A percentile compares a stretch with the other conserved stretches of the same genome.
Evolutionary conservation across 2,329 filamentous ascomycete genomes (phyloP).

Genomic region (Colletotrichum liriopes): DNA sequence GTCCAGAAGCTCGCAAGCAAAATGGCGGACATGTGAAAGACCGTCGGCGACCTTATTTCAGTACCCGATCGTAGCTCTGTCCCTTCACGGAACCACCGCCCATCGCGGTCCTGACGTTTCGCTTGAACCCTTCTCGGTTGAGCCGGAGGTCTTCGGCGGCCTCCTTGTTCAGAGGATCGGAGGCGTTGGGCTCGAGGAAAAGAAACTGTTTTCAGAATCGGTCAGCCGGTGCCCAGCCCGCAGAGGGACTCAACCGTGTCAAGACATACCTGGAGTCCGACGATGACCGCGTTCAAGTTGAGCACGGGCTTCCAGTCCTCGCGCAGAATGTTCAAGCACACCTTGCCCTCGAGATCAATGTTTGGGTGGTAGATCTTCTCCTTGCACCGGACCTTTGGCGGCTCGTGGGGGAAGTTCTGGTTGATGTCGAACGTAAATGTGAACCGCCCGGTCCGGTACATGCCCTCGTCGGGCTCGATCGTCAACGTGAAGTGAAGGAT

Average conservation of each 20-base stretch:
- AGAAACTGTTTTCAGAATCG: slow-evolving; percentile 76
- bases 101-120: slow-evolving; percentile 91
- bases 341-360: slow-evolving; percentile 97
- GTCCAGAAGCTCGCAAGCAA: background rate
- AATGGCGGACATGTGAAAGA: background rate
- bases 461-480: slow-evolving; percentile 88
- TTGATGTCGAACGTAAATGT: slow-evolving; percentile 93
- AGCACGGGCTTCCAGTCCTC: slow-evolving; percentile 99
- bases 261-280: slow-evolving; percentile 83
- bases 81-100: slow-evolving; percentile 82
- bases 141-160: slow-evolving; percentile 91
- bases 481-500: slow-evolving; percentile 88
- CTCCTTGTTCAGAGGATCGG: slow-evolving; percentile 98
- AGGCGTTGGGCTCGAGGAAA: slow-evolving; percentile 97
- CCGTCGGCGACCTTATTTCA: slow-evolving; percentile 65
- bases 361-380: slow-evolving; percentile 99
- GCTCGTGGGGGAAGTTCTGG: slow-evolving; percentile 96
- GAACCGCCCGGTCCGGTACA: slow-evolving; percentile 91
- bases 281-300: slow-evolving; percentile 96
- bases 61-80: slow-evolving; percentile 82
- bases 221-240: slow-evolving; percentile 44
- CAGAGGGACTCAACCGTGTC: too few relatives aligned
- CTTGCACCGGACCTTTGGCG: slow-evolving; percentile 95
- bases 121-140: slow-evolving; percentile 90
- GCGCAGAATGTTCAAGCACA: slow-evolving; percentile 95